Evolutionary conservation across 169 alveolate genomes (phyloP).

Genomic region (Plasmodium blacklocki): DNA sequence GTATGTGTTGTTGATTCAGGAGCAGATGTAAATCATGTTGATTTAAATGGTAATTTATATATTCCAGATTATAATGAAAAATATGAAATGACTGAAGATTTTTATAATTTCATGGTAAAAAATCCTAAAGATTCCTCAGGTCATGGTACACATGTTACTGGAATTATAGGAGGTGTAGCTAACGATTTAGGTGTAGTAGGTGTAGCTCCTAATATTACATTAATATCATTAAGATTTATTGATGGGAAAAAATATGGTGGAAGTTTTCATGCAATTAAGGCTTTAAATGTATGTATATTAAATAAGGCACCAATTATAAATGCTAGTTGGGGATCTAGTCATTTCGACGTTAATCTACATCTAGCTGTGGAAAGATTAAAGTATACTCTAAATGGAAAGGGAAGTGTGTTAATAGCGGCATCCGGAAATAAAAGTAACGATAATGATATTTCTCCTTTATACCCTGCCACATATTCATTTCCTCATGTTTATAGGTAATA

Average conservation of each 20-base stretch:
- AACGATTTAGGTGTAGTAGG: constrained; percentile 69
- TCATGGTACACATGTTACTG: constrained; percentile 90
- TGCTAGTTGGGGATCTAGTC: constrained; percentile 75
- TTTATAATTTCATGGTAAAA: constrained; percentile 60
- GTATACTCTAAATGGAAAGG: constrained; percentile 58
- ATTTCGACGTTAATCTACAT: constrained; percentile 31
- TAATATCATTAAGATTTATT: constrained; percentile 69
- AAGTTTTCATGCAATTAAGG: constrained; percentile 69
- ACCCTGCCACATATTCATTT: constrained; percentile 45
- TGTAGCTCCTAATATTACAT: constrained; percentile 62
- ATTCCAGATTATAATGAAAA: constrained; percentile 82
- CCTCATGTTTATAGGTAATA: constrained; percentile 52
- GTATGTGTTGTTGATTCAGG: constrained; percentile 91
- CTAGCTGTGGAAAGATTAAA: constrained; percentile 50
- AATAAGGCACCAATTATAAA: constrained; percentile 64
- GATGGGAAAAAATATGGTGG: constrained; percentile 64
- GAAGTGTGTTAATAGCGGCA: constrained; percentile 43
- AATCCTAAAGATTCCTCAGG: constrained; percentile 87
- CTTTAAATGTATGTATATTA: constrained; percentile 66
- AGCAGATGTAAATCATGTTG: constrained; percentile 87
- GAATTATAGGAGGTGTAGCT: constrained; percentile 78
- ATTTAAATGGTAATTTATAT: constrained; percentile 82
- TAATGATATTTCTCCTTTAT: constrained; percentile 40
- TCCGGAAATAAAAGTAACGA: constrained; percentile 61
- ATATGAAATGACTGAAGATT: constrained; percentile 67